phyloP scores from a whole-genome alignment of 1,284 basidiomycete species.

The Leccinum cinnamomeum region DNA sequence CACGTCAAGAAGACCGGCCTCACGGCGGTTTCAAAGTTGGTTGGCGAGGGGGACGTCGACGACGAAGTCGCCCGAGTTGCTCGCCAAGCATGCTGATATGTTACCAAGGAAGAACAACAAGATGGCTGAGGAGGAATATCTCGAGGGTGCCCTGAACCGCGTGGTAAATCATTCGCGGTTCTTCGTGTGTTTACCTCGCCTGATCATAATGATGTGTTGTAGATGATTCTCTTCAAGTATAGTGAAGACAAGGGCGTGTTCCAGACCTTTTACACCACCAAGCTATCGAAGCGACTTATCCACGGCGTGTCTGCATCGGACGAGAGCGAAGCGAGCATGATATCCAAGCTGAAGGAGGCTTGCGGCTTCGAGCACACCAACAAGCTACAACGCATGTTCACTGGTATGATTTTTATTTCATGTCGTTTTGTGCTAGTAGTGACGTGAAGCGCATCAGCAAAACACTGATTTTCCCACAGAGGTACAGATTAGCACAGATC shows the following conservation, averaged over 20 bases:
- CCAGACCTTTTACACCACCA: slow-evolving; percentile 98
- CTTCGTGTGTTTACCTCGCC: neutral
- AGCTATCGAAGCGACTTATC: slow-evolving; percentile 94
- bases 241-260: slow-evolving; percentile 99
- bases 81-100: slow-evolving; percentile 93
- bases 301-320: slow-evolving; percentile 93
- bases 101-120: slow-evolving; percentile 96
- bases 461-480: no score
- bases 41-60: slow-evolving; percentile 73
- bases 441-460: slow-evolving; percentile 3
- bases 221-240: slow-evolving; percentile 99
- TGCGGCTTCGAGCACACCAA: slow-evolving; percentile 99
- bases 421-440: neutral
- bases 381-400: slow-evolving; percentile 99
- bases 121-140: slow-evolving; percentile 86
- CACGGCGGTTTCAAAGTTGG: slow-evolving; percentile 80
- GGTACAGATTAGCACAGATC: no score
- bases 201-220: slow-evolving; percentile 5
- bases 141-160: slow-evolving; percentile 89
- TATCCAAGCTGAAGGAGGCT: slow-evolving; percentile 96
- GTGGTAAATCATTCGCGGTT: slow-evolving; percentile 58
- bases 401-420: slow-evolving; percentile 51
- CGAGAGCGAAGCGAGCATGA: slow-evolving; percentile 98
- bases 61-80: slow-evolving; percentile 91
- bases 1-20: slow-evolving; percentile 93